Conservation (phyloP, 2,329 filamentous ascomycete species). For the Remersonia thermophila region DNA sequence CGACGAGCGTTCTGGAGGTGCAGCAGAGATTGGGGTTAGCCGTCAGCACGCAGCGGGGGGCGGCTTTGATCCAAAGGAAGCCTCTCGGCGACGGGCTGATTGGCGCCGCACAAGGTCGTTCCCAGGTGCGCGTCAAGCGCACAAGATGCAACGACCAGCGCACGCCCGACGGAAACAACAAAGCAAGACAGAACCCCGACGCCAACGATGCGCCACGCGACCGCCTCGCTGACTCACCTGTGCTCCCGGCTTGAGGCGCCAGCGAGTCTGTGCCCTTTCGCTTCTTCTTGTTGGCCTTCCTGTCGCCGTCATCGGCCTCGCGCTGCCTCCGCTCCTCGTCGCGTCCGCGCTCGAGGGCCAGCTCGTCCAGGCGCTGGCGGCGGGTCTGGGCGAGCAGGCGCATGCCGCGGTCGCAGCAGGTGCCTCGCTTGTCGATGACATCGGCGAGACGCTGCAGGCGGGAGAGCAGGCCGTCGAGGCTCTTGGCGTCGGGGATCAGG, state of each 20-base stretch:
- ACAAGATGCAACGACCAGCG: too few relatives aligned
- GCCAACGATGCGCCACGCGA: not conserved
- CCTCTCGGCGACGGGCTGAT: too few relatives aligned
- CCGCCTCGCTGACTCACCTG: slow-evolving; percentile 20
- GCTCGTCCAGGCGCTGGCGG: slow-evolving; percentile 48
- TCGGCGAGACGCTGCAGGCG: slow-evolving; percentile 52
- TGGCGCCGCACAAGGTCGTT: too few relatives aligned
- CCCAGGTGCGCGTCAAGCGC: too few relatives aligned
- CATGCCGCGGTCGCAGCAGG: slow-evolving; percentile 62
- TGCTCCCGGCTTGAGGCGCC: slow-evolving; percentile 39
- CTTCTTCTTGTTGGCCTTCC: slow-evolving; percentile 61
- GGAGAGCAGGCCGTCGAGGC: slow-evolving; percentile 50
- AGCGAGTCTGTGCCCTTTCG: slow-evolving; percentile 56
- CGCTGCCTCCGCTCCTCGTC: slow-evolving; percentile 40
- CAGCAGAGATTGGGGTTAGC: slow-evolving; percentile 11
- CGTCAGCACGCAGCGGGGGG: too few relatives aligned
- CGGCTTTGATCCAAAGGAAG: too few relatives aligned
- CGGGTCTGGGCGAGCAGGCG: slow-evolving; percentile 53
- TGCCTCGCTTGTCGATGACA: slow-evolving; percentile 54
- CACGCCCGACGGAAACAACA: not conserved
- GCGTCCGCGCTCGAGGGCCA: slow-evolving; percentile 30
- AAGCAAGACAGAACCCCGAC: not conserved
- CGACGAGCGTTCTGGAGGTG: slow-evolving; percentile 37
- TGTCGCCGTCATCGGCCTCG: slow-evolving; percentile 35
- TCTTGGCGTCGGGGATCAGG: slow-evolving; percentile 50